These are phyloP conservation scores for Pterocarpus macrocarpus DNA, from an alignment of 306 rosid genomes.

Conservation along the genomic window DNA sequence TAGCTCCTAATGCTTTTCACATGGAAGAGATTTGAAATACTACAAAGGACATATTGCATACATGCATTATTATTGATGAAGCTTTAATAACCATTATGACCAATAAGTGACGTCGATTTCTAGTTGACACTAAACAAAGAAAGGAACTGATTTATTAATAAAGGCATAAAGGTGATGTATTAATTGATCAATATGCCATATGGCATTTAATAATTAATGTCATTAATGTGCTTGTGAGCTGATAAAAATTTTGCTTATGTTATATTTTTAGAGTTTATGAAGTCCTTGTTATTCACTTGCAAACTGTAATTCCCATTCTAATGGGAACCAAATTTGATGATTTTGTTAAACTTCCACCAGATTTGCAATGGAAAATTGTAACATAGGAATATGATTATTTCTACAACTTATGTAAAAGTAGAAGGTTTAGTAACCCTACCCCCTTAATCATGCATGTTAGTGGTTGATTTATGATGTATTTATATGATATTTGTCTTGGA, in stretches of 20 bases:
- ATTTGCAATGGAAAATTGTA: constrained; percentile 92
- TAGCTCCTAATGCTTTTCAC: constrained; percentile 33
- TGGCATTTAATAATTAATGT: constrained; percentile 1
- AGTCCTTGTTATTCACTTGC: constrained; percentile 38
- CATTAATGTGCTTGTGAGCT: not conserved
- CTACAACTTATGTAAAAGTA: not conserved
- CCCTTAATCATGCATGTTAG: not conserved
- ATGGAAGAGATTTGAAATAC: not conserved
- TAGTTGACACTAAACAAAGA: not conserved
- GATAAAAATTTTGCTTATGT: not conserved
- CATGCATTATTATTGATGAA: not conserved
- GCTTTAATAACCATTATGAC: not conserved
- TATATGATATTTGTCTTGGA: not conserved
- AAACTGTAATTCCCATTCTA: constrained; percentile 90
- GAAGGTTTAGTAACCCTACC: not conserved
- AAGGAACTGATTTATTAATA: constrained; percentile 19
- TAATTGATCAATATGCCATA: not conserved
- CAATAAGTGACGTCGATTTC: not conserved
- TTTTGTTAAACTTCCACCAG: constrained; percentile 90
- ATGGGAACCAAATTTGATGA: constrained; percentile 97
- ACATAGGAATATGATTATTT: constrained; percentile 68
- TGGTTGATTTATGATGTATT: not conserved
- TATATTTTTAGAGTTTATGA: constrained; percentile 32
- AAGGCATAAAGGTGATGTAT: not conserved
- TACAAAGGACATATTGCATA: not conserved